phyloP scores from a whole-genome alignment of 495 filamentous ascomycete species.

The Acidomyces sp. region DNA sequence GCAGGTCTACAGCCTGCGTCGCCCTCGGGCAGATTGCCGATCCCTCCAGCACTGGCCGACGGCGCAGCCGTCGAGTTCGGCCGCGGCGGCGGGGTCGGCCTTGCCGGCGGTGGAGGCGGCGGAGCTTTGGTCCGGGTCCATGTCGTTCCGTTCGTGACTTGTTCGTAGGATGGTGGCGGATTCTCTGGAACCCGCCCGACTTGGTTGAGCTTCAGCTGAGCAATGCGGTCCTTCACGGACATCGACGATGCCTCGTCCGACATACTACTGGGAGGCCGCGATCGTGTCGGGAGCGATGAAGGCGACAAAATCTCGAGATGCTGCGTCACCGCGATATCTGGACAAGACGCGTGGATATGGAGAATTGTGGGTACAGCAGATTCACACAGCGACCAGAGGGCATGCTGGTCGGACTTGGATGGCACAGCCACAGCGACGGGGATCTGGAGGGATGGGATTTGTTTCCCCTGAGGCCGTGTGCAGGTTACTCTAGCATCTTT shows the following conservation, averaged over 20 bases:
- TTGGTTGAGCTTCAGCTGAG: constrained; percentile 45
- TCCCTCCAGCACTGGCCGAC: constrained; percentile 24
- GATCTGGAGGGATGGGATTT: too few species aligned
- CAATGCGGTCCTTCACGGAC: constrained; percentile 29
- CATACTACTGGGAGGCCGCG: neutral
- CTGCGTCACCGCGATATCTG: too few species aligned
- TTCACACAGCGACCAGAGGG: too few species aligned
- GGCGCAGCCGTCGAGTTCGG: constrained; percentile 36
- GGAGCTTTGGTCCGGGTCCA: constrained; percentile 22
- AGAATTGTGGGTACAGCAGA: too few species aligned
- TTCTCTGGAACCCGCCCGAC: constrained; percentile 32
- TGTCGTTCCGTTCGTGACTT: constrained; percentile 8
- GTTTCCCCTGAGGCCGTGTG: too few species aligned
- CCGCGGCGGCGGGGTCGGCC: constrained; percentile 22
- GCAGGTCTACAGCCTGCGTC: constrained; percentile 25
- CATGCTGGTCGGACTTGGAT: too few species aligned
- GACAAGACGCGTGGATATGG: too few species aligned
- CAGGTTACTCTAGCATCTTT: too few species aligned
- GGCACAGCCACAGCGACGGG: too few species aligned
- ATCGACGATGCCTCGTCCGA: constrained; percentile 1
- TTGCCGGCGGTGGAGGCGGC: constrained; percentile 26
- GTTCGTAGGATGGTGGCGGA: constrained; percentile 24
- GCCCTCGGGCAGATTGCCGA: constrained; percentile 34
- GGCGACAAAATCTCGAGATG: too few species aligned
- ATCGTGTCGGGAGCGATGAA: too few species aligned